Evolutionary conservation across 208 protist species (phyloP).

Genomic region (Entamoeba histolytica): DNA sequence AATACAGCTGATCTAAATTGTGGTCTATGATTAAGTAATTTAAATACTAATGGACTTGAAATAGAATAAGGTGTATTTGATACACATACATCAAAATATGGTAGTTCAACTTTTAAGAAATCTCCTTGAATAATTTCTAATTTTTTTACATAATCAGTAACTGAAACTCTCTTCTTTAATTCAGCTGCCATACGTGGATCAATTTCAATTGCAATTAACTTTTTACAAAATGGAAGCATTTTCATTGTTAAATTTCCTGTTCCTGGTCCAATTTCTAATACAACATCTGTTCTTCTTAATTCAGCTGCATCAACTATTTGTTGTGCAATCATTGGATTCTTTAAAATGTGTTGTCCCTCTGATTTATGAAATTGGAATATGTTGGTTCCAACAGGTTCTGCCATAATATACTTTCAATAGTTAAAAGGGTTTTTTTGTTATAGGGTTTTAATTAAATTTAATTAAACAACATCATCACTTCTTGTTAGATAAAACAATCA

Average conservation of each 20-base stretch:
- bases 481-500: no score
- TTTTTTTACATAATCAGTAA: slow-evolving; percentile 46
- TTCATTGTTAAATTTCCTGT: slow-evolving; percentile 97
- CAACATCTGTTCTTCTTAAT: slow-evolving; percentile 76
- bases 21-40: slow-evolving; percentile 33
- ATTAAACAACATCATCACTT: no score
- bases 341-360: slow-evolving; percentile 87
- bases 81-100: slow-evolving; percentile 97
- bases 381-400: not conserved
- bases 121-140: slow-evolving; percentile 89
- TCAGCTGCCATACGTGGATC: slow-evolving; percentile 96
- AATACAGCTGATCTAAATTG: slow-evolving; percentile 47
- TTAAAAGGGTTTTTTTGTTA: not conserved
- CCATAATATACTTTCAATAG: not conserved
- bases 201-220: slow-evolving; percentile 88
- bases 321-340: slow-evolving; percentile 84
- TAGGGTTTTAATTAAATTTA: no score
- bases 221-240: slow-evolving; percentile 56
- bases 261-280: slow-evolving; percentile 95
- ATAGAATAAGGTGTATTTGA: slow-evolving; percentile 98
- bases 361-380: slow-evolving; percentile 4
- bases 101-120: slow-evolving; percentile 85
- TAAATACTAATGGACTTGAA: slow-evolving; percentile 93
- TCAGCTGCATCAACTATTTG: slow-evolving; percentile 70
- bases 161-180: slow-evolving; percentile 87